Base-by-base conservation (phyloP, 2,329 filamentous ascomycete species). In the Atkinsonella texensis region DNA sequence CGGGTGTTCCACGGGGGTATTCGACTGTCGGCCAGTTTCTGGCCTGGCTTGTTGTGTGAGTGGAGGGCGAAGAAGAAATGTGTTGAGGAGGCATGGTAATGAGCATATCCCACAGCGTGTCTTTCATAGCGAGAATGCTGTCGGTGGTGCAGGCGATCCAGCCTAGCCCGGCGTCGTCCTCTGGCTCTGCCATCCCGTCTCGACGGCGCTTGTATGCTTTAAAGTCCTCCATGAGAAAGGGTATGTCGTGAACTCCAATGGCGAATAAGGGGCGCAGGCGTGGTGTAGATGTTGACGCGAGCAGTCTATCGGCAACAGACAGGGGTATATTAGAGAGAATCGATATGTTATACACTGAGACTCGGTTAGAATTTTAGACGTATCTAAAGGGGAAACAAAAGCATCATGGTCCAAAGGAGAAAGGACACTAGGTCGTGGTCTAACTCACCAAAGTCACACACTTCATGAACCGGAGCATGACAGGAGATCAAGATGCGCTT, bases 91-190 rank as follows among this genome's bases (percentile, higher is more conserved):
- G 88, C 62, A 97, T 78, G 50, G 87, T 88, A 54, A 97, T 84
- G 40, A 96, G 77, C 59, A 96, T 76, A 64, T 98, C 93, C 74
- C 89, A 97, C 2, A 98, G 78, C 2, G 85, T 79, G 48, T 83
- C 80, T 70, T 97, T 97, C 67, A 88, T 85, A 46, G 81, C 83
- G 13, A 98, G 76, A 53, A 98, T 93, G 62, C 87, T 91, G 69
- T 98, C 93, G 1, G 91, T 97, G 3, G 91, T 96, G 67, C 90
- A 96, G 12, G 91, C 93, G 53, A 95, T 84, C 89, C 90, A 98
- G 40, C 89, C 87, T 13, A 76, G 70, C 33, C 75, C 75, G 23
- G 69, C 64, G 42, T 80, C 74, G 23, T 74, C 75, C 38, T 69
- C 66, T 15, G 67, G 62, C 11, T 66, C 64, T 42, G 64, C 64